Conservation (phyloP, 257 asterid genomes). For the Ophiorrhiza pumila region DNA sequence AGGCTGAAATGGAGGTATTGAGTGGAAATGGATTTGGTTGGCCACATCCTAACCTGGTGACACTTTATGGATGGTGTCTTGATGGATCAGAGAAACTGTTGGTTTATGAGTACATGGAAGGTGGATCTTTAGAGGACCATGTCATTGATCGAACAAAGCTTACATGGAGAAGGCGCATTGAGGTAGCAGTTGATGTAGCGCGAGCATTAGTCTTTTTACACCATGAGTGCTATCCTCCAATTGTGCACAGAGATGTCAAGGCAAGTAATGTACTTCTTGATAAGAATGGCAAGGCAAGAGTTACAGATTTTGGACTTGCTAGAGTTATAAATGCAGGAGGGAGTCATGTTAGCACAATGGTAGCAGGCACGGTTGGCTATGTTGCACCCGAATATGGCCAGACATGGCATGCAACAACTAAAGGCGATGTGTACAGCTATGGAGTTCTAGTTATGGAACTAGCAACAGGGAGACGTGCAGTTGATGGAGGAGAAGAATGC, state of each 20-base stretch:
- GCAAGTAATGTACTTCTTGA: constrained; percentile 93
- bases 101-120: constrained; percentile 92
- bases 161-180: constrained; percentile 58
- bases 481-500: constrained; percentile 93
- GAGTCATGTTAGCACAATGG: constrained; percentile 90
- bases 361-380: constrained; percentile 92
- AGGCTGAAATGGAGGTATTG: constrained; percentile 87
- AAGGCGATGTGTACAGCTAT: constrained; percentile 90
- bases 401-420: constrained; percentile 89
- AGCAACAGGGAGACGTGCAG: constrained; percentile 84
- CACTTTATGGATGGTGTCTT: constrained; percentile 87
- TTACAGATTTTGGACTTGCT: constrained; percentile 92
- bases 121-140: constrained; percentile 60
- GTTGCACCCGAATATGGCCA: constrained; percentile 98
- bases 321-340: constrained; percentile 66
- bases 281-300: constrained; percentile 64
- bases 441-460: constrained; percentile 92
- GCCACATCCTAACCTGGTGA: constrained; percentile 95
- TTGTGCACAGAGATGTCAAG: constrained; percentile 89
- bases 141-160: constrained; percentile 46
- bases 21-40: constrained; percentile 76
- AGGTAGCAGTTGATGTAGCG: constrained; percentile 72
- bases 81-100: constrained; percentile 75
- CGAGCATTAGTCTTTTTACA: constrained; percentile 74
- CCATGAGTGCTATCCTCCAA: constrained; percentile 81